Conservation (phyloP, 805 yeast genomes). For the Kodamaea kaohsiungensis region DNA sequence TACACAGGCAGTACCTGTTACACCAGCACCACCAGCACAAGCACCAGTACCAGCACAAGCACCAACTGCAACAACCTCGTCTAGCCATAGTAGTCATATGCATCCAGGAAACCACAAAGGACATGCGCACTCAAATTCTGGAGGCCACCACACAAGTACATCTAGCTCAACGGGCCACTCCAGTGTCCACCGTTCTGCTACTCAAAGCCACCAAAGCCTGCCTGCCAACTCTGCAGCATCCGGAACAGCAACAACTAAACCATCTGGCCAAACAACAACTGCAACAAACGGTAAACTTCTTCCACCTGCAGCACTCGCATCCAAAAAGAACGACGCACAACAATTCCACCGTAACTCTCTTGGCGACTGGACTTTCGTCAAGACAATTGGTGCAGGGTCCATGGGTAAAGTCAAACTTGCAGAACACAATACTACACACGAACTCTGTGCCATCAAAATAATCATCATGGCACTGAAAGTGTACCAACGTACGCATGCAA, state of each 20-base stretch:
- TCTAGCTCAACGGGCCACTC: neutral
- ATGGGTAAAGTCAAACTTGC: constrained; percentile 99
- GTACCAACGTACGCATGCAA: constrained; percentile 69
- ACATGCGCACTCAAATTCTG: neutral
- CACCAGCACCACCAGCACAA: constrained; percentile 13
- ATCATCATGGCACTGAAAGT: constrained; percentile 86
- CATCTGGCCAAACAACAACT: constrained; percentile 2
- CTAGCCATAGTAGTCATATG: constrained; percentile 4
- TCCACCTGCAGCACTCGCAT: constrained; percentile 7
- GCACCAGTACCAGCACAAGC: constrained; percentile 2
- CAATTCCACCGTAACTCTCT: constrained; percentile 82
- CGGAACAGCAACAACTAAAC: neutral
- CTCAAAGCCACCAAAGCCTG: neutral
- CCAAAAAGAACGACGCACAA: constrained; percentile 20
- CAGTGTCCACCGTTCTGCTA: neutral
- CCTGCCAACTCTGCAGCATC: neutral
- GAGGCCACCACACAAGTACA: neutral
- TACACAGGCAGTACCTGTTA: constrained; percentile 22
- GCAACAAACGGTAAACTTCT: constrained; percentile 3
- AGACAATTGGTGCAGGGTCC: constrained; percentile 96
- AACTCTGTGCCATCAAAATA: constrained; percentile 88
- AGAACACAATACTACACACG: constrained; percentile 75
- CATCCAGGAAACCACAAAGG: neutral
- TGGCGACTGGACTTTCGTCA: constrained; percentile 96
- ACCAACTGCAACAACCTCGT: neutral